Evolutionary conservation across 1,139 yeast genomes (phyloP).

Genomic region (Candida glucosophila): DNA sequence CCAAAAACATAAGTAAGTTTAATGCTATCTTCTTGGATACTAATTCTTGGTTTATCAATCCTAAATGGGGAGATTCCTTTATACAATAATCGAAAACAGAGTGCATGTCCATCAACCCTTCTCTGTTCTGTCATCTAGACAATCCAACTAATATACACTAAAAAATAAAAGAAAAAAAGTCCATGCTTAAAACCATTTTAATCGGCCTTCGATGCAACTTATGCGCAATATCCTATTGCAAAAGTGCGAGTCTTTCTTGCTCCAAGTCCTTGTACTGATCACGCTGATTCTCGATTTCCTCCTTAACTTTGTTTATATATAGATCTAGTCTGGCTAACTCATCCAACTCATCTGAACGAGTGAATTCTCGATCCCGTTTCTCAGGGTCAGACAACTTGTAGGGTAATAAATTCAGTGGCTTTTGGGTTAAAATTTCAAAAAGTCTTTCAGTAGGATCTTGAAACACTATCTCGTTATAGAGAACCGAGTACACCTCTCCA

Average conservation of each 20-base stretch:
- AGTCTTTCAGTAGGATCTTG: conserved; percentile 91
- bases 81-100: too few relatives aligned
- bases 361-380: conserved; percentile 34
- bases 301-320: conserved; percentile 54
- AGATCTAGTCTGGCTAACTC: conserved; percentile 68
- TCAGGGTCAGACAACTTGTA: conserved; percentile 40
- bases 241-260: conserved; percentile 33
- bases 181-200: too few relatives aligned
- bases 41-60: too few relatives aligned
- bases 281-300: conserved; percentile 46
- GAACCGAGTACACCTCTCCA: conserved; percentile 53
- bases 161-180: too few relatives aligned
- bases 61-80: too few relatives aligned
- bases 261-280: conserved; percentile 45
- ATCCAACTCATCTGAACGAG: conserved; percentile 54
- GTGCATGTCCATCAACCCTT: too few relatives aligned
- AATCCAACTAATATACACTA: too few relatives aligned
- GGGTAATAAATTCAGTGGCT: conserved; percentile 71
- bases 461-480: conserved; percentile 87
- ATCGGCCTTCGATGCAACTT: too few relatives aligned
- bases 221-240: conserved; percentile 16
- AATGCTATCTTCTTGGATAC: too few relatives aligned
- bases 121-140: too few relatives aligned
- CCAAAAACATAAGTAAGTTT: too few relatives aligned
- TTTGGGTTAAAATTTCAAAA: conserved; percentile 66